Evolutionary conservation across 208 protist genomes (phyloP).

Genomic region (Tritrichomonas musculus): DNA sequence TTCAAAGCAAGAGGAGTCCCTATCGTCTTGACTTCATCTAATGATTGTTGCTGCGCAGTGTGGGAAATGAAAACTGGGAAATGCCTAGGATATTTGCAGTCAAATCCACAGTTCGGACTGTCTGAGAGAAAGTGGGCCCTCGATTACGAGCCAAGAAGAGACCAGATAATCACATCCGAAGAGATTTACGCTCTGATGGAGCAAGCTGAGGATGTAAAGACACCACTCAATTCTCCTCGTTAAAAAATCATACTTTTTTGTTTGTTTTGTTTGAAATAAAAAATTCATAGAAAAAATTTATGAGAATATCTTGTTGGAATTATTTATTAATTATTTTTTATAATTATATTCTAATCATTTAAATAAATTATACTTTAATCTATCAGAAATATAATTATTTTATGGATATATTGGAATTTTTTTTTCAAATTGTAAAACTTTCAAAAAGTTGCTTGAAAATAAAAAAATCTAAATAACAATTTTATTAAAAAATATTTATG

Average conservation of each 20-base stretch:
- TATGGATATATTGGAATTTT: too few species aligned
- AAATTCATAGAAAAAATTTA: too few species aligned
- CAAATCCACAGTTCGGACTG: background rate
- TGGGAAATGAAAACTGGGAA: conserved; percentile 24
- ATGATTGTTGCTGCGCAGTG: background rate
- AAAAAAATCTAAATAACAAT: too few species aligned
- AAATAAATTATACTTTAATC: too few species aligned
- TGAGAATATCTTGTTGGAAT: too few species aligned
- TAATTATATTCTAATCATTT: too few species aligned
- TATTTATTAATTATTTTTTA: too few species aligned
- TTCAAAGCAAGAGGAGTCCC: background rate
- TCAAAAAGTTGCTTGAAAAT: too few species aligned
- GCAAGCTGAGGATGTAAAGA: background rate
- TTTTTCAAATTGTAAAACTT: too few species aligned
- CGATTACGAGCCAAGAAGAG: background rate
- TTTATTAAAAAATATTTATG: too few species aligned
- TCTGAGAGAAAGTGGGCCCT: background rate
- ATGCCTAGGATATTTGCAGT: background rate
- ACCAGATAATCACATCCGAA: background rate
- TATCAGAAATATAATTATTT: too few species aligned
- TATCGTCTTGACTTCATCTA: background rate
- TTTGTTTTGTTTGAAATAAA: too few species aligned
- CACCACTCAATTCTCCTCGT: background rate
- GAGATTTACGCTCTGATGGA: background rate
- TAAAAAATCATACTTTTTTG: background rate